Percentiles rank a stretch among this genome's conserved stretches.
phyloP scores from a whole-genome alignment of 176 grass and related monocot genomes.

The Alloteropsis semialata region DNA sequence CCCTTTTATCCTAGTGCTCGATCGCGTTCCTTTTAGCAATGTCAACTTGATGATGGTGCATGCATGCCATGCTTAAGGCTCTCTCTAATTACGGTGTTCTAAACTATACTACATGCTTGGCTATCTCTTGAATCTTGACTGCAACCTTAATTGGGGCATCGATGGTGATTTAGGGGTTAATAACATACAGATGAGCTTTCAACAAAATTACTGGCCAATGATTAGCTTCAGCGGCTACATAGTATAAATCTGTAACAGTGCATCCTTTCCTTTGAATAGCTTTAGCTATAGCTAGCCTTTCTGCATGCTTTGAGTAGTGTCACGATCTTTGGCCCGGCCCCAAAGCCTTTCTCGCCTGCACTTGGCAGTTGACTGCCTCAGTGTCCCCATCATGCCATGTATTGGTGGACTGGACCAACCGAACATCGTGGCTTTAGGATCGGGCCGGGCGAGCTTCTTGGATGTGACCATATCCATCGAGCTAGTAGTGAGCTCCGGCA shows the following conservation, averaged over 20 bases:
- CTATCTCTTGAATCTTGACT: neutral
- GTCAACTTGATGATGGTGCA: slow-evolving; percentile 2
- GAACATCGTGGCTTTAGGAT: neutral
- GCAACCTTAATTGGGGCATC: neutral
- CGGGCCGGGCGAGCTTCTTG: neutral
- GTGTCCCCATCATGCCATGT: neutral
- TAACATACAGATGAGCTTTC: neutral
- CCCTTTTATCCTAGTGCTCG: neutral
- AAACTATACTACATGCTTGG: neutral
- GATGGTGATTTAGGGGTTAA: neutral
- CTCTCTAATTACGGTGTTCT: neutral
- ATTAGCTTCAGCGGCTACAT: neutral
- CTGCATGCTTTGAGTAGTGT: no score
- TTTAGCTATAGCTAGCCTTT: no score
- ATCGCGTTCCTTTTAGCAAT: neutral
- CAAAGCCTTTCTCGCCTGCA: no score
- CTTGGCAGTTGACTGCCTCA: no score
- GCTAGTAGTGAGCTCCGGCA: neutral
- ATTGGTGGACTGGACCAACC: neutral
- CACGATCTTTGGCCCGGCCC: no score
- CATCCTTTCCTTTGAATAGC: no score
- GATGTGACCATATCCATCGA: neutral
- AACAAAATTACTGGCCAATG: neutral
- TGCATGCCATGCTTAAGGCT: neutral
- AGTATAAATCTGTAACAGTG: neutral